These are phyloP conservation scores for Anisodus tanguticus DNA, from an alignment of 257 asterid species.

Conservation along the genomic window DNA sequence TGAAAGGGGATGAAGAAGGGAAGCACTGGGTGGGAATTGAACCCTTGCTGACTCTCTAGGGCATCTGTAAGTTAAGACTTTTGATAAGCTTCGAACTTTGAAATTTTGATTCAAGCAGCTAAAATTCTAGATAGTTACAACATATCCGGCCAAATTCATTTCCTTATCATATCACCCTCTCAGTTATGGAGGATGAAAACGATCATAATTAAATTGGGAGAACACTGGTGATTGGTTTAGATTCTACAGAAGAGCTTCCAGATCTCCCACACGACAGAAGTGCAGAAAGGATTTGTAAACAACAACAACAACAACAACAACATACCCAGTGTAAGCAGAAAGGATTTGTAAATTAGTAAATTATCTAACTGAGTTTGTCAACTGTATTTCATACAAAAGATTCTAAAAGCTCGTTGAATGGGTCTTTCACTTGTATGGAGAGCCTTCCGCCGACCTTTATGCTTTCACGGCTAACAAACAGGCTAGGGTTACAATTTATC, in stretches of 20 bases:
- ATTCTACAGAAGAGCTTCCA: slow-evolving; percentile 4
- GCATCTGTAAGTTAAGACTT: slow-evolving; percentile 15
- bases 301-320: too few relatives aligned
- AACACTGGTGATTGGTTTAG: slow-evolving; percentile 12
- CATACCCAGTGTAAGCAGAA: neutral
- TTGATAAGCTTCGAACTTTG: neutral
- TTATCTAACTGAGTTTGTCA: neutral
- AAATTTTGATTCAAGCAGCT: neutral
- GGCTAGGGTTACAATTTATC: slow-evolving; percentile 17
- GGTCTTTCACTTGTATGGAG: slow-evolving; percentile 2
- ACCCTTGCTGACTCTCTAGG: slow-evolving; percentile 10
- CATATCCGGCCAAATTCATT: slow-evolving; percentile 18
- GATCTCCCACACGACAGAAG: neutral
- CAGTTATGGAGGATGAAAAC: neutral
- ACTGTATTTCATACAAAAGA: neutral
- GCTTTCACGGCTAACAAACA: neutral
- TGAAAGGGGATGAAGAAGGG: neutral
- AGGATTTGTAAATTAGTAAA: neutral
- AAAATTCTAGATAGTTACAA: slow-evolving; percentile 20
- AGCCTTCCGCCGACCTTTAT: neutral
- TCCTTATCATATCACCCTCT: slow-evolving; percentile 18
- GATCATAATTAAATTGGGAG: neutral
- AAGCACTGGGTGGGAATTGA: neutral
- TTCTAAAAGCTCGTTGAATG: neutral
- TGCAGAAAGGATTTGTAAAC: slow-evolving; percentile 6